Evolutionary conservation across 495 filamentous ascomycete species (phyloP).

Genomic region (Neohortaea acidophila): DNA sequence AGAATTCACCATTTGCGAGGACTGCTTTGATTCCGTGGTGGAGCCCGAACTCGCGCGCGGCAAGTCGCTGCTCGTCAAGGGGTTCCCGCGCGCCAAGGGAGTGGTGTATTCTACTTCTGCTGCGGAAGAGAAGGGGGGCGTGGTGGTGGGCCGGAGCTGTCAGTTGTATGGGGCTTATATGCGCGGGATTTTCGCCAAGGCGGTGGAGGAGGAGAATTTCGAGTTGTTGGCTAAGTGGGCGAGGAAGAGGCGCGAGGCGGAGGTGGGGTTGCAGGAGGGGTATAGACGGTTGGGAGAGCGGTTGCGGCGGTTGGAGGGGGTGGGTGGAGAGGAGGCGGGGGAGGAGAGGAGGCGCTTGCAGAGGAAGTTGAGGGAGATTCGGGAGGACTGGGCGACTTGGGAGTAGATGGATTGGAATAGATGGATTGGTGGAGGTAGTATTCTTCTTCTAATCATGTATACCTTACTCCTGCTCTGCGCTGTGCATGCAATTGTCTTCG

Average conservation of each 20-base stretch:
- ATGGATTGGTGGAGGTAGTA: not conserved
- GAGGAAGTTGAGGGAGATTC: constrained; percentile 10
- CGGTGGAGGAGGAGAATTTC: constrained; percentile 46
- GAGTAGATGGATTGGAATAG: not conserved
- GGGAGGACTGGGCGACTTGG: constrained; percentile 15
- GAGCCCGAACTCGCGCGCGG: constrained; percentile 42
- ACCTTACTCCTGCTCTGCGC: too few species aligned
- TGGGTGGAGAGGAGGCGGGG: constrained; percentile 4
- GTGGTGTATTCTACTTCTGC: too few species aligned
- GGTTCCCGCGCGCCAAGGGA: constrained; percentile 37
- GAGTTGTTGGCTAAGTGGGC: constrained; percentile 55
- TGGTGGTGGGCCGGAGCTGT: constrained; percentile 41
- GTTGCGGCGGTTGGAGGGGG: constrained; percentile 7
- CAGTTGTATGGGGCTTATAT: constrained; percentile 66
- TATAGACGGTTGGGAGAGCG: constrained; percentile 14
- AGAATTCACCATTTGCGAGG: constrained; percentile 53
- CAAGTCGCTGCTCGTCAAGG: constrained; percentile 38
- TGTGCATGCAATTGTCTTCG: too few species aligned
- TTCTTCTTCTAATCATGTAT: too few species aligned
- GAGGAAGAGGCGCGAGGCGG: constrained; percentile 36
- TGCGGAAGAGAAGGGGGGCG: too few species aligned
- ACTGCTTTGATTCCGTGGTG: constrained; percentile 56
- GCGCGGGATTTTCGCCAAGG: constrained; percentile 46
- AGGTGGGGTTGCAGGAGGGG: constrained; percentile 20
- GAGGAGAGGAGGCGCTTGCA: constrained; percentile 13